phyloP scores from a whole-genome alignment of 2,329 filamentous ascomycete genomes.

The Parafenestella ontariensis region DNA sequence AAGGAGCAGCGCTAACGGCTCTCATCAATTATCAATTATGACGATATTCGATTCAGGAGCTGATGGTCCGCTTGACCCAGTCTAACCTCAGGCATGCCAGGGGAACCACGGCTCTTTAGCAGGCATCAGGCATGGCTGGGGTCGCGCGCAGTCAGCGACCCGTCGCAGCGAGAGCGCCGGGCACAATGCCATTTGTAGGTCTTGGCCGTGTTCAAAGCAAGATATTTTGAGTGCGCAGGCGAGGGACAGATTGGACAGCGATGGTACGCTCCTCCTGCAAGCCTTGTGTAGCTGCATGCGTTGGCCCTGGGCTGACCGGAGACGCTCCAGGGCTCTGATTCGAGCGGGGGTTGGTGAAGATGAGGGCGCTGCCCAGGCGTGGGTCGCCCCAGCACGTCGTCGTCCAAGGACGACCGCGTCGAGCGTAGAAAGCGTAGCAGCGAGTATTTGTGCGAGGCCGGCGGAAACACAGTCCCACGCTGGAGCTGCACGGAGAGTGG shows the following conservation, averaged over 20 bases:
- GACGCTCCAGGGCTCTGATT: conserved; percentile 32
- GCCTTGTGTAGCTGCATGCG: conserved; percentile 47
- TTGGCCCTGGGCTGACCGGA: conserved; percentile 44
- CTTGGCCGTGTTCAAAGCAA: conserved; percentile 40
- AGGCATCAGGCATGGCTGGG: conserved; percentile 16
- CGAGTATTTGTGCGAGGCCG: conserved; percentile 20
- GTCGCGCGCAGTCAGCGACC: conserved; percentile 13
- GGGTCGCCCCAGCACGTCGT: conserved; percentile 5
- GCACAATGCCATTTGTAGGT: conserved; percentile 34
- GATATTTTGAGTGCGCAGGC: conserved; percentile 33
- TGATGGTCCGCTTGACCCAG: conserved; percentile 20
- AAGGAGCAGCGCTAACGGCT: conserved; percentile 25
- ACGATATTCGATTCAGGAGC: conserved; percentile 36
- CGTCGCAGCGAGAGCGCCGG: conserved; percentile 27
- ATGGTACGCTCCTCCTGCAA: conserved; percentile 37
- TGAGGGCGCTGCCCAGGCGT: conserved; percentile 22
- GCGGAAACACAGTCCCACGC: conserved; percentile 17
- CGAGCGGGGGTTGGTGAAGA: conserved; percentile 36
- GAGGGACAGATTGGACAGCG: conserved; percentile 42
- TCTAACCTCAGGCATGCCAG: conserved; percentile 19
- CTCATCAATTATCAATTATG: conserved; percentile 33
- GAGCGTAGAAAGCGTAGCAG: conserved; percentile 17
- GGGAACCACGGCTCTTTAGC: conserved; percentile 28
- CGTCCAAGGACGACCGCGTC: conserved; percentile 2
- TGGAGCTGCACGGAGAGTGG: conserved; percentile 8